A percentile compares a stretch with the other conserved stretches of the same genome.
These are phyloP conservation scores for Gracilariopsis chorda DNA, from an alignment of 23 red algal genomes.

Conservation along the genomic window DNA sequence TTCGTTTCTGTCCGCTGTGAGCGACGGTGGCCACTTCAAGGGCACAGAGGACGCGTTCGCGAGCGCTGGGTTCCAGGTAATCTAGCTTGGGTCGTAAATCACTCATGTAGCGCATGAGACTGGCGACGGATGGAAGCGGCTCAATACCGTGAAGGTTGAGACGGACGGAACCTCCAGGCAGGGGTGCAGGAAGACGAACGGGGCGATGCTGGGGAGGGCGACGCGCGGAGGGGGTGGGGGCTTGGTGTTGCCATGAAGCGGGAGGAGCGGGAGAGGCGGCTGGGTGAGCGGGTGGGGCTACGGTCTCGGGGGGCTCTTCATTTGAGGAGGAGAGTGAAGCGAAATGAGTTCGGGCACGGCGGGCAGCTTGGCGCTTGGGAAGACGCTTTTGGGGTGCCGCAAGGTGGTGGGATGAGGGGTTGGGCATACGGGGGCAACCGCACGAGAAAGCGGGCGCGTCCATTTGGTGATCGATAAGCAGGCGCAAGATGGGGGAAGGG, in stretches of 20 bases:
- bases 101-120: conserved; percentile 77
- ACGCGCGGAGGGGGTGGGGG: too few relatives aligned
- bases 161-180: neutral
- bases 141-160: conserved; percentile 20
- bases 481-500: too few relatives aligned
- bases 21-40: conserved; percentile 85
- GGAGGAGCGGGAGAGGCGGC: neutral
- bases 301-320: neutral
- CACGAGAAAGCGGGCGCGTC: too few relatives aligned
- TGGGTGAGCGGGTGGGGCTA: neutral
- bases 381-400: neutral
- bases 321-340: neutral
- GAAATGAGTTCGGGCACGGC: neutral
- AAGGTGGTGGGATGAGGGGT: neutral
- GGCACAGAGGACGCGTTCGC: conserved; percentile 64
- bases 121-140: conserved; percentile 24
- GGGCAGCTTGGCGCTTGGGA: neutral
- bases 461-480: too few relatives aligned
- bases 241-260: too few relatives aligned
- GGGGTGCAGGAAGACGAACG: neutral
- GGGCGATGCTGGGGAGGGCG: neutral
- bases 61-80: conserved; percentile 61
- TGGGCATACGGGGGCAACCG: too few relatives aligned
- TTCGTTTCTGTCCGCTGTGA: conserved; percentile 85
- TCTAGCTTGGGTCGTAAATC: conserved; percentile 72